Percentiles rank a stretch among this genome's conserved stretches.
Evolutionary conservation across 2,329 filamentous ascomycete species (phyloP).

Genomic region (Pseudogymnoascus sp.): DNA sequence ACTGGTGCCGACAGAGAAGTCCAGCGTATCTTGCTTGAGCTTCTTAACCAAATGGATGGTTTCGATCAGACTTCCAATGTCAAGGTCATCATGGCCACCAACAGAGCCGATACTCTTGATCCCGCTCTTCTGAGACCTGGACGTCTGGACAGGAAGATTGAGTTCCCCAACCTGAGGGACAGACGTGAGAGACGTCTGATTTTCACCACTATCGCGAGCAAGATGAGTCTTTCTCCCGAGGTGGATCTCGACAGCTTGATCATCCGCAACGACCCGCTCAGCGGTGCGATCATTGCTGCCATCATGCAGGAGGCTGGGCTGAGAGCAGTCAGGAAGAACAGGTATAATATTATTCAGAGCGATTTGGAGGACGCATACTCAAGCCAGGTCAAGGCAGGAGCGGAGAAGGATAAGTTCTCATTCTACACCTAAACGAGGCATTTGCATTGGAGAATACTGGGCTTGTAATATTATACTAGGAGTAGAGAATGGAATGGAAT

Average conservation of each 20-base stretch:
- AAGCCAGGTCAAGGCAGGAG: slow-evolving; percentile 74
- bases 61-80: slow-evolving; percentile 99
- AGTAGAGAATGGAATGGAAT: slow-evolving; percentile 1
- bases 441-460: slow-evolving; percentile 2
- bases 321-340: slow-evolving; percentile 89
- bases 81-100: slow-evolving; percentile 99
- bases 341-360: slow-evolving; percentile 97
- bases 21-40: slow-evolving; percentile 92
- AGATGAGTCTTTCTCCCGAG: slow-evolving; percentile 96
- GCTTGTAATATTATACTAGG: slow-evolving; percentile 9
- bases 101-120: slow-evolving; percentile 93
- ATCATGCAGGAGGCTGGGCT: slow-evolving; percentile 99
- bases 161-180: slow-evolving; percentile 92
- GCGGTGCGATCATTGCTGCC: slow-evolving; percentile 90
- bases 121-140: slow-evolving; percentile 90
- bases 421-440: slow-evolving; percentile 9
- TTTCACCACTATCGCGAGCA: slow-evolving; percentile 91
- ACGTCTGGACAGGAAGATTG: slow-evolving; percentile 94
- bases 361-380: slow-evolving; percentile 97
- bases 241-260: slow-evolving; percentile 95
- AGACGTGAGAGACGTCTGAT: slow-evolving; percentile 92
- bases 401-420: slow-evolving; percentile 8
- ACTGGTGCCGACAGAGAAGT: slow-evolving; percentile 97
- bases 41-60: slow-evolving; percentile 99
- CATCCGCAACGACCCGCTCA: slow-evolving; percentile 90